These are phyloP conservation scores for Trichoderma aggressivum DNA, from an alignment of 2,329 filamentous ascomycete genomes.

Conservation along the genomic window DNA sequence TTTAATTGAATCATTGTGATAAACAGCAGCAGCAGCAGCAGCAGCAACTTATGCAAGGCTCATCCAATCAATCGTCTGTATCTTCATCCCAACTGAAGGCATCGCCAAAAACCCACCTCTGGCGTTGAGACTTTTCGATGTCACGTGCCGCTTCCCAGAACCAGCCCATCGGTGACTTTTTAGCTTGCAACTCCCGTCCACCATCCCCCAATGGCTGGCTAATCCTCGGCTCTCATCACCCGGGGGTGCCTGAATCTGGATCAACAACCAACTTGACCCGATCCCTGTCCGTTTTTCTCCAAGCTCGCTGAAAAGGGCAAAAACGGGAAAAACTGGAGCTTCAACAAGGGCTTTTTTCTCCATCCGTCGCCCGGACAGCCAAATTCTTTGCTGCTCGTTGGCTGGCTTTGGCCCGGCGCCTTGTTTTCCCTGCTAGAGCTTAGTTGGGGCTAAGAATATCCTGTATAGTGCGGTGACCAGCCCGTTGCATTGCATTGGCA, in stretches of 20 bases:
- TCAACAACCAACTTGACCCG: not conserved
- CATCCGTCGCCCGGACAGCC: conserved; percentile 19
- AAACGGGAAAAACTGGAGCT: conserved; percentile 6
- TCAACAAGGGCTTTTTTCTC: not conserved
- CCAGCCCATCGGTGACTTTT: not conserved
- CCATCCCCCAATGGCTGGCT: not conserved
- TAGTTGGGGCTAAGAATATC: not conserved
- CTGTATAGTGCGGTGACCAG: not conserved
- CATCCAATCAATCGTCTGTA: not conserved
- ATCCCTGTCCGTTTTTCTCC: not conserved
- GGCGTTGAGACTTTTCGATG: conserved; percentile 15
- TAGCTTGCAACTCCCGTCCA: not conserved
- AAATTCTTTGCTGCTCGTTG: not conserved
- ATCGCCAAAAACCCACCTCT: not conserved
- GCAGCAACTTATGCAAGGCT: not conserved
- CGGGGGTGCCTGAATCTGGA: not conserved
- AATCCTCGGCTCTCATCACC: conserved; percentile 1
- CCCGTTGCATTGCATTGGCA: not conserved
- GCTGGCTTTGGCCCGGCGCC: no score
- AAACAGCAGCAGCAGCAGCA: not conserved
- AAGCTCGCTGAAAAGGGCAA: conserved; percentile 2
- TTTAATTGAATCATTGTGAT: conserved; percentile 88
- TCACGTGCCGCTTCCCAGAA: conserved; percentile 11
- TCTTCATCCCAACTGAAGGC: not conserved
- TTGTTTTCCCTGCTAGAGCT: not conserved